Evolutionary conservation across 2,329 filamentous ascomycete genomes (phyloP).

Genomic region (Alternaria angustiovoidea): DNA sequence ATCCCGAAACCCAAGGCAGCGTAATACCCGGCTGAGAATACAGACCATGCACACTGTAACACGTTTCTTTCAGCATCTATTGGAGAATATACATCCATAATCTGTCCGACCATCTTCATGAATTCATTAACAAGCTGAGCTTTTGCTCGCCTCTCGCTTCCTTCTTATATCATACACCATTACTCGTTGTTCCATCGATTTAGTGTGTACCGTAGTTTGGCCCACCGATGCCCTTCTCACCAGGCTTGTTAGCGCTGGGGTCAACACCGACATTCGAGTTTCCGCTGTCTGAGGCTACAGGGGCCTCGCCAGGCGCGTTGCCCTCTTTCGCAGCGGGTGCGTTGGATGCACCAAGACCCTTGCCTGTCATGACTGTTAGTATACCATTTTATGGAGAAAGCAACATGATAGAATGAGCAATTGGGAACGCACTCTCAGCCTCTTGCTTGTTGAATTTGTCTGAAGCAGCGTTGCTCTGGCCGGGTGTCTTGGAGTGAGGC

Average conservation of each 20-base stretch:
- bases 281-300: conserved; percentile 26
- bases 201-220: conserved; percentile 23
- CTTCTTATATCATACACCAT: background rate
- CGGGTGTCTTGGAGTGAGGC: conserved; percentile 31
- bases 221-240: conserved; percentile 28
- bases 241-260: conserved; percentile 25
- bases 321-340: conserved; percentile 25
- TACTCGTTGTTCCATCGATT: background rate
- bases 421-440: conserved; percentile 19
- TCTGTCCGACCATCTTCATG: background rate
- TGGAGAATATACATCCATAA: background rate
- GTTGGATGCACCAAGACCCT: conserved; percentile 28
- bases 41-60: background rate
- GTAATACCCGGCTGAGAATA: background rate
- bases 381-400: background rate
- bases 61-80: background rate
- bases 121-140: background rate
- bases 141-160: background rate
- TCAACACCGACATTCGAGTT: conserved; percentile 29
- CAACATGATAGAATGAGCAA: background rate
- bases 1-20: conserved; percentile 30
- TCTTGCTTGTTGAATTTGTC: conserved; percentile 29
- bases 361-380: conserved; percentile 12
- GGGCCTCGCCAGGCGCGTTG: conserved; percentile 22
- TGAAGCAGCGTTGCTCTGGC: conserved; percentile 27